Conservation (phyloP, 2,329 filamentous ascomycete species). For the Corinectria fuckeliana region DNA sequence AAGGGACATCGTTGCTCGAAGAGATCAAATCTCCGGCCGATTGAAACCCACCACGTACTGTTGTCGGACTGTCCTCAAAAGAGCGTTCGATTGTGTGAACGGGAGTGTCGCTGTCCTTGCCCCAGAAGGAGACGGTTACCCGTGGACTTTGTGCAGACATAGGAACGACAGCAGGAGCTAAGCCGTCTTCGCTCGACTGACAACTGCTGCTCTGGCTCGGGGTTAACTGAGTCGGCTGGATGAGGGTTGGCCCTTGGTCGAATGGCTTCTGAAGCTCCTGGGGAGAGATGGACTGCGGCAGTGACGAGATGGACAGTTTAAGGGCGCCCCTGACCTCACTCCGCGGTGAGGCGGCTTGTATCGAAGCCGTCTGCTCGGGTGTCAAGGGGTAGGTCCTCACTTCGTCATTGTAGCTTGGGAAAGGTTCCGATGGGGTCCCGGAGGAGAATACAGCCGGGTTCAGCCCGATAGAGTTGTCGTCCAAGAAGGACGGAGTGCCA, state of each 20-base stretch:
- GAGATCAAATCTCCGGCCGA: conserved; percentile 50
- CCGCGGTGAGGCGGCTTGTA: conserved; percentile 53
- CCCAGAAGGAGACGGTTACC: conserved; percentile 64
- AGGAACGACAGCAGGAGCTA: conserved; percentile 45
- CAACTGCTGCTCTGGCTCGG: conserved; percentile 57
- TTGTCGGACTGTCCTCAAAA: conserved; percentile 47
- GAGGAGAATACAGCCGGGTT: conserved; percentile 27
- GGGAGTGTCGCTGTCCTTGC: conserved; percentile 48
- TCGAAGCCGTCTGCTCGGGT: conserved; percentile 58
- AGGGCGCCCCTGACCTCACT: conserved; percentile 42
- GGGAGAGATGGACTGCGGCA: conserved; percentile 49
- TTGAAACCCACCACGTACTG: conserved; percentile 44
- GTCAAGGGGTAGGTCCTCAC: conserved; percentile 53
- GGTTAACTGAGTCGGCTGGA: conserved; percentile 50
- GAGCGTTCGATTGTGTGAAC: conserved; percentile 49
- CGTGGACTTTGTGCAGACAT: conserved; percentile 59
- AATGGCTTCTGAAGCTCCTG: conserved; percentile 51
- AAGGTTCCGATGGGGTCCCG: conserved; percentile 20
- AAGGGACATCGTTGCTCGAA: conserved; percentile 31
- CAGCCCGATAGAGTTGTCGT: conserved; percentile 39
- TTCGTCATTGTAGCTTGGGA: conserved; percentile 32
- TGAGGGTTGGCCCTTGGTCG: conserved; percentile 42
- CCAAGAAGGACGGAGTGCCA: conserved; percentile 54
- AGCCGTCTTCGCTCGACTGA: conserved; percentile 58
- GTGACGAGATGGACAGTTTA: conserved; percentile 30